Conservation (phyloP, 495 filamentous ascomycete species). For the Staphylotrichum tortipilum region DNA sequence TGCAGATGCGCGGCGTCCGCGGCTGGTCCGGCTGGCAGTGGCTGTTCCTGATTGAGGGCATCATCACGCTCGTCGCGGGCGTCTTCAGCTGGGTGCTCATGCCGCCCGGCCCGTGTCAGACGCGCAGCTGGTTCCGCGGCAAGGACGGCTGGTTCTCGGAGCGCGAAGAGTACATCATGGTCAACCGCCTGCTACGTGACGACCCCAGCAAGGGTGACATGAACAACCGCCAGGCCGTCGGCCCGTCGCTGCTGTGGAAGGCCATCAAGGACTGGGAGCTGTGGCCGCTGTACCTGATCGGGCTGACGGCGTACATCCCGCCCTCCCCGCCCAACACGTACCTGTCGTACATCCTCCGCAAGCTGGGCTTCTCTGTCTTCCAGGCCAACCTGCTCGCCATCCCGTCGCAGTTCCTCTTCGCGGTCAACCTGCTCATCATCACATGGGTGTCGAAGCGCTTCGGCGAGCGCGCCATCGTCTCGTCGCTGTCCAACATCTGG, state of each 20-base stretch:
- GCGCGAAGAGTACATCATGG: constrained; percentile 50
- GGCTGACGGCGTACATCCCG: constrained; percentile 46
- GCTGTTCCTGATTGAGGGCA: constrained; percentile 49
- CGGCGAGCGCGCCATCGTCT: constrained; percentile 44
- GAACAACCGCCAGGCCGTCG: constrained; percentile 50
- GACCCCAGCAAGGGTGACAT: constrained; percentile 57
- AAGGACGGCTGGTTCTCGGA: constrained; percentile 54
- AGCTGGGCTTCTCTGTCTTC: constrained; percentile 47
- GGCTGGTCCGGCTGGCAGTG: constrained; percentile 44
- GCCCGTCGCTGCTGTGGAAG: constrained; percentile 36
- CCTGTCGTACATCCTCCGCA: constrained; percentile 40
- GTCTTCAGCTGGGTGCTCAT: constrained; percentile 45
- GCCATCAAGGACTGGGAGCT: constrained; percentile 47
- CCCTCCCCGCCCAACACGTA: constrained; percentile 36
- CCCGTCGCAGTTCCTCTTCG: constrained; percentile 39
- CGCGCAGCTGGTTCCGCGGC: constrained; percentile 44
- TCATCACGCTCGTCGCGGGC: constrained; percentile 45
- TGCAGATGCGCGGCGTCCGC: constrained; percentile 42
- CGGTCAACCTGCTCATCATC: constrained; percentile 35
- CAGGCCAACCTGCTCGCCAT: constrained; percentile 47
- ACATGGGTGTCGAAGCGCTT: constrained; percentile 47
- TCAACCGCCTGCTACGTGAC: constrained; percentile 55
- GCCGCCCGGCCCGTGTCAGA: constrained; percentile 44
- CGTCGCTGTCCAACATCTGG: constrained; percentile 46
- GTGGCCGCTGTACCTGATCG: constrained; percentile 52